Conservation (phyloP, 805 yeast species). For the Suhomyces sp. region DNA sequence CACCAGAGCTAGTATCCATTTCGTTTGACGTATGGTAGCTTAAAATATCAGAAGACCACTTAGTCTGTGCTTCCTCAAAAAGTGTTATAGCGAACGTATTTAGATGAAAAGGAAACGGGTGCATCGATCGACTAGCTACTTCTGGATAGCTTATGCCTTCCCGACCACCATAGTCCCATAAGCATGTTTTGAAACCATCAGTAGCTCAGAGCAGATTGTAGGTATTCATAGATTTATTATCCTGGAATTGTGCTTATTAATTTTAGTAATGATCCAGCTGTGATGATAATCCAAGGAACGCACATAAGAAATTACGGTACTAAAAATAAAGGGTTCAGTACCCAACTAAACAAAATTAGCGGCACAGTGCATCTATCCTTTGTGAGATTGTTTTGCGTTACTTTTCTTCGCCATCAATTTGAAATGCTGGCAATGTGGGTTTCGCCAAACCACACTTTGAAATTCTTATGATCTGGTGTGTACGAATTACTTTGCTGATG, state of each 20-base stretch:
- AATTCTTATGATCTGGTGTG: neutral
- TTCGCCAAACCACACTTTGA: neutral
- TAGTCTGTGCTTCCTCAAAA: neutral
- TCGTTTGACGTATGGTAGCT: neutral
- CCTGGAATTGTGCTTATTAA: neutral
- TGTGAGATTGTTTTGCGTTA: neutral
- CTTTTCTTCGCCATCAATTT: neutral
- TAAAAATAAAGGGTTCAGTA: neutral
- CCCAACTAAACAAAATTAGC: neutral
- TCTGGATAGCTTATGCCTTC: neutral
- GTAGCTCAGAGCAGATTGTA: neutral
- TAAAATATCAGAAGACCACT: neutral
- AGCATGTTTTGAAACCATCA: neutral
- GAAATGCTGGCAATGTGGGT: neutral
- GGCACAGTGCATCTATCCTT: neutral
- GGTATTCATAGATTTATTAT: neutral
- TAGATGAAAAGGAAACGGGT: neutral
- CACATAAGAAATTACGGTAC: neutral
- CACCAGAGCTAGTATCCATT: neutral
- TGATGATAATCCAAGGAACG: neutral
- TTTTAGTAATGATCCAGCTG: neutral
- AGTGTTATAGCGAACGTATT: neutral
- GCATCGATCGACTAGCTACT: neutral
- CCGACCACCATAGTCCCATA: neutral
- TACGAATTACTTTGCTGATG: neutral